Conservation (phyloP, 2,329 filamentous ascomycete species). For the Monosporascus ibericus region DNA sequence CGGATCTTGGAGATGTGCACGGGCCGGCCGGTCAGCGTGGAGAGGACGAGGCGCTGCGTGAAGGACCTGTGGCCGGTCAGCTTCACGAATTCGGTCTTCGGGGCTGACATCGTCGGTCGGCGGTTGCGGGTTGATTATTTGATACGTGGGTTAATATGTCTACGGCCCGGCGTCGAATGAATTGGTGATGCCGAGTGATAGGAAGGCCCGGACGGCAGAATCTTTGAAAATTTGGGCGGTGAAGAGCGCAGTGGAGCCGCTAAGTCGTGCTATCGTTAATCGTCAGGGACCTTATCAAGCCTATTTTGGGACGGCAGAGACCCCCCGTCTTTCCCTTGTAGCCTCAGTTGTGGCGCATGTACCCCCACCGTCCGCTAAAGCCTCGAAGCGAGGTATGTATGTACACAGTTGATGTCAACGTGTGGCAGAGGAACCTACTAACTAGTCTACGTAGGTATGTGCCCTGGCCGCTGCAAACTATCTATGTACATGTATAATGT, state of each 20-base stretch:
- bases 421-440: too few relatives aligned
- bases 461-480: too few relatives aligned
- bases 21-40: conserved; percentile 84
- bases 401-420: too few relatives aligned
- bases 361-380: too few relatives aligned
- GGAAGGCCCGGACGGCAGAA: conserved; percentile 9
- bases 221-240: conserved; percentile 14
- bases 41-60: conserved; percentile 75
- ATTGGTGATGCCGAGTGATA: neutral
- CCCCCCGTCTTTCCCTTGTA: neutral
- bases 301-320: neutral
- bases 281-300: neutral
- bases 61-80: conserved; percentile 84
- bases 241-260: neutral
- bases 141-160: too few relatives aligned
- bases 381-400: too few relatives aligned
- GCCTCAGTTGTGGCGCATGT: neutral
- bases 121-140: conserved; percentile 1
- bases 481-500: too few relatives aligned
- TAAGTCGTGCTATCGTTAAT: neutral
- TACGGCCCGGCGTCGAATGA: too few relatives aligned
- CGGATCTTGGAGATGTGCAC: conserved; percentile 94
- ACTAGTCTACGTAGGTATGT: neutral
- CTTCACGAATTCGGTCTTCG: conserved; percentile 52
- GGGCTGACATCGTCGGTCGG: conserved; percentile 19